Percentiles rank a stretch among this genome's conserved stretches.
Conservation (phyloP, 768 basidiomycete species). For the Mycena capillaripes region DNA sequence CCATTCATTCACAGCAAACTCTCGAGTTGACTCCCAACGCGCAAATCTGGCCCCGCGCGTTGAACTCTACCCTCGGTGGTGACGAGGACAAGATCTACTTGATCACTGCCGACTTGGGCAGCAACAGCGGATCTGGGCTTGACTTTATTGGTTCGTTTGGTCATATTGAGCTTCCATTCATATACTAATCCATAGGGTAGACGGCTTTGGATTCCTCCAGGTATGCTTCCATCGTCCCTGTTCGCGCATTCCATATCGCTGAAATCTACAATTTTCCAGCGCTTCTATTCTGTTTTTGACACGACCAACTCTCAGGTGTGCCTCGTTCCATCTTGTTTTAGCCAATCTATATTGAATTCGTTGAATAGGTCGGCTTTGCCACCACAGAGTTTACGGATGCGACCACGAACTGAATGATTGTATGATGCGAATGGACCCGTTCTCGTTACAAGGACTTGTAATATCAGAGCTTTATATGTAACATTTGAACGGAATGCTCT, state of each 20-base stretch:
- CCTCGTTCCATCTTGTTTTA: not conserved
- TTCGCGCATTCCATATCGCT: not conserved
- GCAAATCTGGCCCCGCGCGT: constrained; percentile 76
- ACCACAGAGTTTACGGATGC: constrained; percentile 47
- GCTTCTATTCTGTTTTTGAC: constrained; percentile 71
- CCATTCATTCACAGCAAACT: constrained; percentile 49
- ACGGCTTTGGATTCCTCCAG: constrained; percentile 68
- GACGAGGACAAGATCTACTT: constrained; percentile 64
- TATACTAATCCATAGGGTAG: constrained; percentile 44
- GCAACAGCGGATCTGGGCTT: constrained; percentile 65
- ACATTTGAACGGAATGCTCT: not conserved
- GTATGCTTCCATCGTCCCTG: not conserved
- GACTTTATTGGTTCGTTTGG: constrained; percentile 71
- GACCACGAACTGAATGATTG: constrained; percentile 48
- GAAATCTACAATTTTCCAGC: constrained; percentile 46
- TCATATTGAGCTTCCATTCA: not conserved
- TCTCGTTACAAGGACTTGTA: not conserved
- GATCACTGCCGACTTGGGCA: constrained; percentile 66
- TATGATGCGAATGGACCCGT: not conserved
- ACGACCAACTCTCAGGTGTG: constrained; percentile 56
- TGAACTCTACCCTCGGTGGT: constrained; percentile 73
- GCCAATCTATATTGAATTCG: not conserved
- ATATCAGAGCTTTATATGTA: constrained; percentile 14
- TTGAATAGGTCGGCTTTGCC: constrained; percentile 7
- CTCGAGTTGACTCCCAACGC: constrained; percentile 74